A percentile compares a stretch with the other conserved stretches of the same genome.
Conservation (phyloP, 139 green algal species). For the Yamagishiella unicocca region DNA sequence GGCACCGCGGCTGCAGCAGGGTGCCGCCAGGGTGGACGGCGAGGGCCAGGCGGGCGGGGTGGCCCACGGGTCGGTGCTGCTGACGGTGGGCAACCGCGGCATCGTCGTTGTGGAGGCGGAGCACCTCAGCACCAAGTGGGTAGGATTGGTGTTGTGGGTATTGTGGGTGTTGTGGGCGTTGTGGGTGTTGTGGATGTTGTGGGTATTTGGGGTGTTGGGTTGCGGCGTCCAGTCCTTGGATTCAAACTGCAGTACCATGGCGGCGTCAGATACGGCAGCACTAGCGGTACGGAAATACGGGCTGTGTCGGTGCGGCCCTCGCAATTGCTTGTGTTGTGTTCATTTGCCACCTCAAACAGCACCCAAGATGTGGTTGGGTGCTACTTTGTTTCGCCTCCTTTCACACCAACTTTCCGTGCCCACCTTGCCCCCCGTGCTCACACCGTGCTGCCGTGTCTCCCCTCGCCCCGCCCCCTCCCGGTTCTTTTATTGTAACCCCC, state of each 20-base stretch:
- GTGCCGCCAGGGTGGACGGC: neutral
- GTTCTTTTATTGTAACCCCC: no score
- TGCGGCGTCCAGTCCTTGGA: no score
- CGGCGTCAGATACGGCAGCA: no score
- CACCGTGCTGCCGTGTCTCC: neutral
- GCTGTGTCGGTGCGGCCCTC: no score
- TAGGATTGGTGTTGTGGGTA: neutral
- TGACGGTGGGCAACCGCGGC: constrained; percentile 20
- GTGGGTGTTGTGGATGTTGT: neutral
- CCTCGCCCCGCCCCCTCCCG: no score
- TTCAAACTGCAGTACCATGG: no score
- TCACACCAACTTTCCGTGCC: no score
- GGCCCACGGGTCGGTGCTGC: constrained; percentile 26
- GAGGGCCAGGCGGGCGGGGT: neutral
- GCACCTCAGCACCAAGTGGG: constrained; percentile 24
- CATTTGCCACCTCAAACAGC: no score
- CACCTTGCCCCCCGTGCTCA: no score
- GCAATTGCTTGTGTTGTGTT: no score
- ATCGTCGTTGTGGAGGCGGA: constrained; percentile 36
- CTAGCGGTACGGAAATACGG: no score
- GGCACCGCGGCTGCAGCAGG: constrained; percentile 15
- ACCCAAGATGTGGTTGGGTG: no score
- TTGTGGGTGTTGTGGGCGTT: neutral
- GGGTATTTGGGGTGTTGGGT: neutral
- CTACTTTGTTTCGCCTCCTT: neutral